Conservation (phyloP, 2,329 filamentous ascomycete species). For the Orbilia oligospora region DNA sequence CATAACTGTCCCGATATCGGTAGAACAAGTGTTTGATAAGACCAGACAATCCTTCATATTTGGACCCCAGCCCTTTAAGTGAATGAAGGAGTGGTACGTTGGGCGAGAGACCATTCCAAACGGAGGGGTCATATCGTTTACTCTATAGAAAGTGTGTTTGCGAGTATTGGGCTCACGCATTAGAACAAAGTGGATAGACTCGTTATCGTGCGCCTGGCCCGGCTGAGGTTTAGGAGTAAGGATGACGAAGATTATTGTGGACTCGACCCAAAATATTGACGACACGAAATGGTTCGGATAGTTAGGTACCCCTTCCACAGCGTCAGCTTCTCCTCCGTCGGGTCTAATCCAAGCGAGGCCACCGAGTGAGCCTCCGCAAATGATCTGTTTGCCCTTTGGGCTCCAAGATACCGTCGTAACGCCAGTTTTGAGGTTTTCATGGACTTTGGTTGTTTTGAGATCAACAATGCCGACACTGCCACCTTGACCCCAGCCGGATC, state of each 20-base stretch:
- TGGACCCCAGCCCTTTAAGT: constrained; percentile 84
- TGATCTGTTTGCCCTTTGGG: constrained; percentile 89
- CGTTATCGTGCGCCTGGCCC: constrained; percentile 59
- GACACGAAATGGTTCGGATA: constrained; percentile 80
- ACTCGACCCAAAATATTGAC: constrained; percentile 88
- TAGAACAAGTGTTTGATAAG: constrained; percentile 82
- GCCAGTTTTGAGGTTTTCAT: constrained; percentile 77
- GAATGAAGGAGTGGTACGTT: constrained; percentile 82
- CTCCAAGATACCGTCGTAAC: constrained; percentile 94
- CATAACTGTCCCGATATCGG: constrained; percentile 83
- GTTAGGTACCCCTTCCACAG: constrained; percentile 82
- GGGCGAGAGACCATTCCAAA: constrained; percentile 77
- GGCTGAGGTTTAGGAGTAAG: constrained; percentile 76
- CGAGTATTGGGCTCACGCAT: constrained; percentile 72
- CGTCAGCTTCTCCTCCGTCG: constrained; percentile 78
- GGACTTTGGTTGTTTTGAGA: constrained; percentile 85
- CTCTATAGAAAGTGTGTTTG: constrained; percentile 79
- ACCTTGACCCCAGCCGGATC: constrained; percentile 72
- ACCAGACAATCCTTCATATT: constrained; percentile 85
- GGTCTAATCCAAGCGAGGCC: constrained; percentile 86
- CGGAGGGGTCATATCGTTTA: constrained; percentile 81
- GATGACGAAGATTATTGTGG: constrained; percentile 84
- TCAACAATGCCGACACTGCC: constrained; percentile 68
- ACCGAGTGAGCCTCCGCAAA: constrained; percentile 86
- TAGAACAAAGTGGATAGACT: constrained; percentile 83